Evolutionary conservation across 2,329 filamentous ascomycete genomes (phyloP).

Genomic region (Cordyceps militaris): DNA sequence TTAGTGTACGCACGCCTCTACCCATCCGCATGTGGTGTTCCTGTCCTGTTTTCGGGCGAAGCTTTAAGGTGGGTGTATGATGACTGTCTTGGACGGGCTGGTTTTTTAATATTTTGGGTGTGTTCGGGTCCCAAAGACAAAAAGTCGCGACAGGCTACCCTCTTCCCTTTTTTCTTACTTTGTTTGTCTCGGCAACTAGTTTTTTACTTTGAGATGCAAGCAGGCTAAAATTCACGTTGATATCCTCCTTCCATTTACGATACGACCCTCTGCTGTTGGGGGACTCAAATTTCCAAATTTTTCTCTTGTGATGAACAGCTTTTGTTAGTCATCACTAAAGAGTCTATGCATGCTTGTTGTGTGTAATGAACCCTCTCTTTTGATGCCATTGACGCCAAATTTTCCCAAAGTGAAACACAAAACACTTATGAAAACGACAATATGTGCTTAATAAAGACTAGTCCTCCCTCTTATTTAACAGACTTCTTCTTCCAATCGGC

Average conservation of each 20-base stretch:
- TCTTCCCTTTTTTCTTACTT: slow-evolving; percentile 10
- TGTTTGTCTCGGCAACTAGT: not conserved
- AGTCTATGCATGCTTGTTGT: not conserved
- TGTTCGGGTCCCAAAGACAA: slow-evolving; percentile 2
- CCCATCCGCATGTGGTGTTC: not conserved
- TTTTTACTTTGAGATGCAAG: slow-evolving; percentile 18
- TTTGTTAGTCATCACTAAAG: slow-evolving; percentile 1
- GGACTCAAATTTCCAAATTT: not conserved
- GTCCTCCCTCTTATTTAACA: not conserved
- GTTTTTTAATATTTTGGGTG: slow-evolving; percentile 5
- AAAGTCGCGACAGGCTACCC: slow-evolving; percentile 14
- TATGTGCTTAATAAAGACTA: not conserved
- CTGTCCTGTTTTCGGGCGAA: not conserved
- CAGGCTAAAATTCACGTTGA: slow-evolving; percentile 26
- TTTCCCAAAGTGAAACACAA: not conserved
- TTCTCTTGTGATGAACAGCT: not conserved
- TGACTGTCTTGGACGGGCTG: slow-evolving; percentile 1
- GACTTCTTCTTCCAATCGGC: slow-evolving; percentile 37
- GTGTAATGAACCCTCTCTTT: slow-evolving; percentile 5
- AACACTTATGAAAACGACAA: not conserved
- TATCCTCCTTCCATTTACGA: slow-evolving; percentile 19
- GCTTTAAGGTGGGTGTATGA: not conserved
- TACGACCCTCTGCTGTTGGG: not conserved
- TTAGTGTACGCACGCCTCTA: too few relatives aligned
- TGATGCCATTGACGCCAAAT: slow-evolving; percentile 3